Evolutionary conservation across 352 stramenopile species (phyloP).

Genomic region (Pythium periplocum): DNA sequence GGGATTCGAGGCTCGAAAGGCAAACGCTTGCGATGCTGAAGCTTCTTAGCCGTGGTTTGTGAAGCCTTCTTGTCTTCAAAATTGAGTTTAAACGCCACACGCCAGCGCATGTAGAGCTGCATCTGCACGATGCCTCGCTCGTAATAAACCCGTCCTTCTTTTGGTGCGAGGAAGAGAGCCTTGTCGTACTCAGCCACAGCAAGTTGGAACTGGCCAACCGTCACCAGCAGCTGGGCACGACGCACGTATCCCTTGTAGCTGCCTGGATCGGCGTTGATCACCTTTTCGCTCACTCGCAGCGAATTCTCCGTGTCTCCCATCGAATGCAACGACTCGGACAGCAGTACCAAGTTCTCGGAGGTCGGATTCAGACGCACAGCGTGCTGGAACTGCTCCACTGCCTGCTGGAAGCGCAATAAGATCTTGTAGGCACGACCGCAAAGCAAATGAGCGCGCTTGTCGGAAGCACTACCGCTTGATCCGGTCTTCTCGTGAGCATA

Average conservation of each 20-base stretch:
- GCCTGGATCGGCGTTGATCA: slow-evolving; percentile 51
- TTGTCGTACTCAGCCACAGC: slow-evolving; percentile 65
- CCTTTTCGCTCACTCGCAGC: slow-evolving; percentile 62
- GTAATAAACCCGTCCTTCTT: slow-evolving; percentile 58
- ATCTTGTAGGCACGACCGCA: slow-evolving; percentile 69
- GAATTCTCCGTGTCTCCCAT: slow-evolving; percentile 78
- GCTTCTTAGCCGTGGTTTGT: slow-evolving; percentile 5
- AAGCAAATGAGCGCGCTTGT: slow-evolving; percentile 45
- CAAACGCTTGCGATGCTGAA: slow-evolving; percentile 13
- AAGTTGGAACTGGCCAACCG: slow-evolving; percentile 29
- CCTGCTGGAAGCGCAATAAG: slow-evolving; percentile 55
- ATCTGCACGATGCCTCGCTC: slow-evolving; percentile 69
- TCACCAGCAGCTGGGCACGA: slow-evolving; percentile 59
- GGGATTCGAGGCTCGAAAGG: slow-evolving; percentile 37
- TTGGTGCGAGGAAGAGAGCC: slow-evolving; percentile 49
- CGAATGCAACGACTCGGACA: slow-evolving; percentile 76
- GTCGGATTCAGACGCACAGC: slow-evolving; percentile 54
- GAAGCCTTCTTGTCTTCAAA: slow-evolving; percentile 24
- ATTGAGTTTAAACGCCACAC: slow-evolving; percentile 42
- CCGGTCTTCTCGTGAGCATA: slow-evolving; percentile 9
- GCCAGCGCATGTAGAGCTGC: slow-evolving; percentile 64
- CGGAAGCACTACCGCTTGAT: slow-evolving; percentile 1
- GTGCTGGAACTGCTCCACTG: slow-evolving; percentile 58
- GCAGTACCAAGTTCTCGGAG: slow-evolving; percentile 66
- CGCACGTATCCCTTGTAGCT: slow-evolving; percentile 63